phyloP scores from a whole-genome alignment of 1,284 basidiomycete species.

The Macrocystidia cucumis region DNA sequence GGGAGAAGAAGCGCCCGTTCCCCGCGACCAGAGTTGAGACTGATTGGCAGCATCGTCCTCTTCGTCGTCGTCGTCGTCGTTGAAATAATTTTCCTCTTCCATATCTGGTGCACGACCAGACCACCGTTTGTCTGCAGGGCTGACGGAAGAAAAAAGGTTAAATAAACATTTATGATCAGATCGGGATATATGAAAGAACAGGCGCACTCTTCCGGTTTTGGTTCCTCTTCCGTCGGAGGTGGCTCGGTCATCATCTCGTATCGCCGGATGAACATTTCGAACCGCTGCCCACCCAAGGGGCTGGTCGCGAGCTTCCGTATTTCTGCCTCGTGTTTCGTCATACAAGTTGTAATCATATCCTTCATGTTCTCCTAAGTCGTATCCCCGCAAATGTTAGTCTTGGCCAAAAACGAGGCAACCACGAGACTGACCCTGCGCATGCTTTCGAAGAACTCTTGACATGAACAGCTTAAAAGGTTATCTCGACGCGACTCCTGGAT shows the following conservation, averaged over 20 bases:
- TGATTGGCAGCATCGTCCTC: slow-evolving; percentile 24
- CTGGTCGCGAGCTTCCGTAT: slow-evolving; percentile 62
- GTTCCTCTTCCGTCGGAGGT: slow-evolving; percentile 41
- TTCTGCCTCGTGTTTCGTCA: slow-evolving; percentile 67
- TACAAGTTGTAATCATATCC: slow-evolving; percentile 77
- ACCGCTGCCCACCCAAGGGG: slow-evolving; percentile 57
- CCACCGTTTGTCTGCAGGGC: slow-evolving; percentile 33
- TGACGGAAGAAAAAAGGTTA: slow-evolving; percentile 22
- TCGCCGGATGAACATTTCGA: slow-evolving; percentile 66
- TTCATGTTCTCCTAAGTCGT: slow-evolving; percentile 77
- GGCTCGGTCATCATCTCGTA: slow-evolving; percentile 94
- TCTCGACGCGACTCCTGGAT: slow-evolving; percentile 79
- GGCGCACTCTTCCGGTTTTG: slow-evolving; percentile 43
- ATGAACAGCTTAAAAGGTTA: slow-evolving; percentile 90
- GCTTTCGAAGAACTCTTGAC: slow-evolving; percentile 91
- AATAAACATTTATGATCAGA: not conserved
- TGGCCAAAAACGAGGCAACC: slow-evolving; percentile 2
- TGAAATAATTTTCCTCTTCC: slow-evolving; percentile 91
- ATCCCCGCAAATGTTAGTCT: not conserved
- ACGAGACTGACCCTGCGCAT: slow-evolving; percentile 66
- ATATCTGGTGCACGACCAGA: slow-evolving; percentile 48
- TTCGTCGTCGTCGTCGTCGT: slow-evolving; percentile 57
- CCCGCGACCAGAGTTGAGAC: slow-evolving; percentile 29
- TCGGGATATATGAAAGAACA: slow-evolving; percentile 3
- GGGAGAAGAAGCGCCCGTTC: slow-evolving; percentile 19